Base-by-base conservation (phyloP, 1,139 yeast species). In the Pichia sp. region DNA sequence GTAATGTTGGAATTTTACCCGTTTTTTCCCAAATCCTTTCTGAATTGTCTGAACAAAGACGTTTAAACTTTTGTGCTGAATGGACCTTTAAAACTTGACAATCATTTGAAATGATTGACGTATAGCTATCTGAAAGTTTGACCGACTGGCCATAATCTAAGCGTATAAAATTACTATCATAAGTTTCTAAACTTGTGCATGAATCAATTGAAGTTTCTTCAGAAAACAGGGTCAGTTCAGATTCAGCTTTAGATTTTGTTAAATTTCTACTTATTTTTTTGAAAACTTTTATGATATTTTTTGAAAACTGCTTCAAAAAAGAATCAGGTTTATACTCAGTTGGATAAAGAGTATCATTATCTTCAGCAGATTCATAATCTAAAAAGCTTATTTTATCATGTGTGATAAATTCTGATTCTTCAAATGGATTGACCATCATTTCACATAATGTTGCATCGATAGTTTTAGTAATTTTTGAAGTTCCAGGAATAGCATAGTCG, bases 1-100 rank as follows among this genome's bases (percentile, higher is more conserved):
- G 28, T 6, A 25, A 43, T 42, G 27, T 36, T 38, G 51, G 50
- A 2, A 47, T 11, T 8, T 34, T 28, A 7, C 50, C 50, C 1
- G 44, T 43, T 34, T 11, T 39, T 29, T 50, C 50, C 53, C 53
- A 47, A 11, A 4, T 26, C 26, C 49, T 42, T 7, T 33, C 9
- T 9, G 46, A 26, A 2, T 45, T 38, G 28, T 47, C 43, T 11
- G 33, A 10, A 18, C 53, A 50, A 33, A 50, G 29, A 3, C 11
- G 26, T 39, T 45, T 50, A 35, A 47, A 47, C 8, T 50, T 50
- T 32, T 39, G 30, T 3, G 49, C 46, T 2, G 42, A 34, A 2
- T 33, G n/a, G 4, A 39, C 27, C 18, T 42, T 35, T 27, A 42
- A 39, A 3, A n/a, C 6, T 10, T 25, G 31, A 25, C n/a, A 28